Base-by-base conservation (phyloP, 2,329 filamentous ascomycete species). In the Penicillium sp. region DNA sequence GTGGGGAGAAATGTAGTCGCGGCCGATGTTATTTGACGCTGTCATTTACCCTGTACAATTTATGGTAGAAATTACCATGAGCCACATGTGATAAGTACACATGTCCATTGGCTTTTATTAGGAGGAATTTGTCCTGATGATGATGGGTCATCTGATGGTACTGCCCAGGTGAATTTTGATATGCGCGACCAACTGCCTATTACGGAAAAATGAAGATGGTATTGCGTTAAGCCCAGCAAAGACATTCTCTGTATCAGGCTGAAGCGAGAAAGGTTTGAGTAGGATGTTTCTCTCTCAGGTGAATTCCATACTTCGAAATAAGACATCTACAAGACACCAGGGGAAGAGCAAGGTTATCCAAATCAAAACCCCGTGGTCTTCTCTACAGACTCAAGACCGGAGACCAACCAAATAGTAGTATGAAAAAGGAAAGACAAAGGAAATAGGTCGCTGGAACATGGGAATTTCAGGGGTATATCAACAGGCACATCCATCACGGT, bases 401-500 rank as follows among this genome's bases (percentile, higher is more conserved):
- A 61, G 57, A 57, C 45, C 57, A 57, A 59, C 54, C 31, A 53
- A 21, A 47, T 54, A 55, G 45, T n/a, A 54, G 53, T 23, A 47
- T 49, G 47, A 61, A 57, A 63, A 40, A 51, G 10, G 54, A 60
- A 63, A 58, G n/a, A 56, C 54, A 62, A 54, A 56, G 48, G 49
- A 58, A 54, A 62, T 48, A 51, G 62, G 62, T 64, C 66, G 64
- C 65, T 70, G 62, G 56, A 68, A 68, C 53, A 59, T 61, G 61
- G 62, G 58, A 62, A 65, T 65, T 50, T 61, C 49, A 53, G 29
- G 58, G 56, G 62, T 63, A 61, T 68, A 69, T 84, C 84, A 99
- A 81, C 94, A 99, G 69, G 93, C 87, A 78, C 94, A 99, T 57
- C 93, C 92, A 71, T 96, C 91, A 69, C 91, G 87, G 70, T 95